Evolutionary conservation across 768 basidiomycete genomes (phyloP).

Genomic region (Boletus reticuloceps): DNA sequence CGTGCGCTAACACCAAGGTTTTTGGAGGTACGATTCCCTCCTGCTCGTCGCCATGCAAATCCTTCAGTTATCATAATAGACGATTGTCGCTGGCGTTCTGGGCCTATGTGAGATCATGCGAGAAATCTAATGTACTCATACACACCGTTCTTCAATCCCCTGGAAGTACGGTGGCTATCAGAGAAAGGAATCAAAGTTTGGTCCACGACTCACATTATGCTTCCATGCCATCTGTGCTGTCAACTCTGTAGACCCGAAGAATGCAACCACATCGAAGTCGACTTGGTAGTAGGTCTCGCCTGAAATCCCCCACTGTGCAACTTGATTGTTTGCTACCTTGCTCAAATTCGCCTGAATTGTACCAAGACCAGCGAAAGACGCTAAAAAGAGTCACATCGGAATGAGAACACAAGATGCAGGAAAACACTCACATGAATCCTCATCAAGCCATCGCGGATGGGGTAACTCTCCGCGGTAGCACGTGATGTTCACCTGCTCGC

Average conservation of each 20-base stretch:
- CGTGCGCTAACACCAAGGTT: too few relatives aligned
- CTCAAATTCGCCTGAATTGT: not conserved
- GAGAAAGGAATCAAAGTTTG: not conserved
- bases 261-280: not conserved
- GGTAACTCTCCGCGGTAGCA: slow-evolving; percentile 1
- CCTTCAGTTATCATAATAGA: not conserved
- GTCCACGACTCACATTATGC: not conserved
- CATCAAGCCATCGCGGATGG: slow-evolving; percentile 4
- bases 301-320: not conserved
- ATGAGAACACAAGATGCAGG: not conserved
- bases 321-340: not conserved
- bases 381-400: not conserved
- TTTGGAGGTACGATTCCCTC: too few relatives aligned
- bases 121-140: not conserved
- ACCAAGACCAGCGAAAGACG: not conserved
- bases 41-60: not conserved
- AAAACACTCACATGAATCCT: slow-evolving; percentile 3
- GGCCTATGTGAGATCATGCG: not conserved
- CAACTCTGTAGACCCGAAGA: slow-evolving; percentile 1
- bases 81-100: not conserved
- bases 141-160: not conserved
- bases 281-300: not conserved
- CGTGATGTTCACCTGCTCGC: not conserved
- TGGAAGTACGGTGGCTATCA: not conserved
- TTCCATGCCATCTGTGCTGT: slow-evolving; percentile 4